Evolutionary conservation across 179 eudicot genomes (phyloP), one percentile per base, ranked within the genome.

Genomic region (Pouteria campechiana): DNA sequence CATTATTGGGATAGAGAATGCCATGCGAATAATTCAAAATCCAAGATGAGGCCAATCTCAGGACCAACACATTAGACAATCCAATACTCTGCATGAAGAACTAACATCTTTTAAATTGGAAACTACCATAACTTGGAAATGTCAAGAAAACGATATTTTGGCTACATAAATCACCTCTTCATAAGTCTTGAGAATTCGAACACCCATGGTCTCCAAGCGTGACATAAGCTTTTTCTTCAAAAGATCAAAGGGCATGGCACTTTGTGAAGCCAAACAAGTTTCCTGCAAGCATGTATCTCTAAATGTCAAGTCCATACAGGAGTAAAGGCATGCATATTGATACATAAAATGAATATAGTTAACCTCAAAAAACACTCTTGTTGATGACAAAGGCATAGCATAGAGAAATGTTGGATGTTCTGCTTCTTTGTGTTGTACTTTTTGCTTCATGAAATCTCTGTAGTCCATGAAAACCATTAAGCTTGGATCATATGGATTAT

Each of bases 391-490:
- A 17, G 95, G 77, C 97, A 88, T 88, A 45, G 76, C 97, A 54
- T 88, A 88, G 25, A 88, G 78, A 76, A 88, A 88, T 37, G 97
- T 84, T 21, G 97, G 95, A 72, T 81, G 78, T 52, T 78, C 55
- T 51, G 76, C 75, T 71, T 88, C 95, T 2, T 59, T 33, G 16
- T 68, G 40, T 27, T 71, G 60, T 48, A 37, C 50, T 47, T 68
- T 66, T 41, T 60, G 66, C 57, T 76, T 71, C 41, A 44, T 48
- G 67, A 61, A 69, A 59, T 88, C 88, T 69, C 97, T 75, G 44
- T 88, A 88, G 60, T 88, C 97, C 97, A 88, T 88, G 72, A 88
- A 88, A 47, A 88, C 97, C 97, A 88, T 88, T 60, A 88, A 45
- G 47, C 55, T 73, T 42, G 95, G 95, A 38, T 88, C 95, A 63